Evolutionary conservation across 345 rosid species (phyloP).

Genomic region (Trapa bicornis): DNA sequence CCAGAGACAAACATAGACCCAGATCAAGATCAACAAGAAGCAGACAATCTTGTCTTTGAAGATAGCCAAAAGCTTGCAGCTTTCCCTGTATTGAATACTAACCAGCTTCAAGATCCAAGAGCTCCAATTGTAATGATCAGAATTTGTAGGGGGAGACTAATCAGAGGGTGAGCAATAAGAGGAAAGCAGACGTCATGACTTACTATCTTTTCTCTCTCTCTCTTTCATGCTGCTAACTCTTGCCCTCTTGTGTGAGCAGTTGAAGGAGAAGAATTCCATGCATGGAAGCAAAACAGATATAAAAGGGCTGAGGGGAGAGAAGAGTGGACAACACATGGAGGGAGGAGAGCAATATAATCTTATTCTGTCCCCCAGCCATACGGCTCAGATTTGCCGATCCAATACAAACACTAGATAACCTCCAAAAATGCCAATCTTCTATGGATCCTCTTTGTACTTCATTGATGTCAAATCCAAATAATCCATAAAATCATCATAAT

Average conservation of each 20-base stretch:
- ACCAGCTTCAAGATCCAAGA: neutral
- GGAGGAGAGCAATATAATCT: slow-evolving; percentile 21
- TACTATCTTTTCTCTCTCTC: neutral
- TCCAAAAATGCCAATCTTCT: no score
- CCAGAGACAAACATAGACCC: neutral
- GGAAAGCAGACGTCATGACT: neutral
- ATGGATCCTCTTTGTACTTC: no score
- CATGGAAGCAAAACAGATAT: slow-evolving; percentile 42
- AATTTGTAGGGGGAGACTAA: neutral
- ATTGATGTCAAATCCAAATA: no score
- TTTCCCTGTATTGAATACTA: neutral
- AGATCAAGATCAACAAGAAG: neutral
- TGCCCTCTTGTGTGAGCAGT: slow-evolving; percentile 11
- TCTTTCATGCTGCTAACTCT: neutral
- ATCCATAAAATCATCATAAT: no score
- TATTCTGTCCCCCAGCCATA: slow-evolving; percentile 20
- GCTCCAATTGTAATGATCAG: slow-evolving; percentile 1
- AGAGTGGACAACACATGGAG: slow-evolving; percentile 35
- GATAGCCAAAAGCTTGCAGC: neutral
- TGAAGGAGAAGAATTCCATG: slow-evolving; percentile 40
- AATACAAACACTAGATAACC: no score
- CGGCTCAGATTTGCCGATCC: slow-evolving; percentile 15
- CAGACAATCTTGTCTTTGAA: neutral
- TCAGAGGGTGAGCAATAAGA: neutral
- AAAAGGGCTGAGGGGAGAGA: slow-evolving; percentile 12